A percentile compares a stretch with the other conserved stretches of the same genome.
Conservation (phyloP, 257 asterid species). For the Knoxia roxburghii region DNA sequence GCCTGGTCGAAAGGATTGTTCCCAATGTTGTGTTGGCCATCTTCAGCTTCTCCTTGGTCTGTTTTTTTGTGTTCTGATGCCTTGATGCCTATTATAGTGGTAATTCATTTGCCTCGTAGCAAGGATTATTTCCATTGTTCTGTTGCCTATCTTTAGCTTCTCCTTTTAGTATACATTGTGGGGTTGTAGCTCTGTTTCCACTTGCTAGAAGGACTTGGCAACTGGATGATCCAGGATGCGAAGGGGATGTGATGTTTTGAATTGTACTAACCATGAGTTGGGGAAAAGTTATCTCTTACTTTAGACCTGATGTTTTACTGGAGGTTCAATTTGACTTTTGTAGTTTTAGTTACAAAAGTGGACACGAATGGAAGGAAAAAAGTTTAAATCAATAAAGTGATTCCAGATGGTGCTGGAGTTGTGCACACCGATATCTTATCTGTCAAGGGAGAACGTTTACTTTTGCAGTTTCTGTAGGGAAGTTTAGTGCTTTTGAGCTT, state of each 20-base stretch:
- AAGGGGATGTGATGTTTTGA: not conserved
- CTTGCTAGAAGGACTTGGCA: too few species aligned
- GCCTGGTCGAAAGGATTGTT: not conserved
- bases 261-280: not conserved
- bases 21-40: too few species aligned
- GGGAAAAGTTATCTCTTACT: not conserved
- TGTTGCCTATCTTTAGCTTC: not conserved
- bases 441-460: too few species aligned
- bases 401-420: too few species aligned
- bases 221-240: not conserved
- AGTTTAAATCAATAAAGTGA: too few species aligned
- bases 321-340: not conserved
- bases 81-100: too few species aligned
- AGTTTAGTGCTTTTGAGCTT: not conserved
- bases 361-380: not conserved
- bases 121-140: not conserved
- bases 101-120: too few species aligned
- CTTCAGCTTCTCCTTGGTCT: not conserved
- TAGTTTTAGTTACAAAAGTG: too few species aligned
- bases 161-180: not conserved
- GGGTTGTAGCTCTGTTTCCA: not conserved
- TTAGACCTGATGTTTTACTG: not conserved
- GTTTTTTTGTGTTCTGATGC: not conserved
- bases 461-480: not conserved
- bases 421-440: too few species aligned